Conservation (phyloP, 2,329 filamentous ascomycete species). For the Hawksworthiomyces lignivorus region DNA sequence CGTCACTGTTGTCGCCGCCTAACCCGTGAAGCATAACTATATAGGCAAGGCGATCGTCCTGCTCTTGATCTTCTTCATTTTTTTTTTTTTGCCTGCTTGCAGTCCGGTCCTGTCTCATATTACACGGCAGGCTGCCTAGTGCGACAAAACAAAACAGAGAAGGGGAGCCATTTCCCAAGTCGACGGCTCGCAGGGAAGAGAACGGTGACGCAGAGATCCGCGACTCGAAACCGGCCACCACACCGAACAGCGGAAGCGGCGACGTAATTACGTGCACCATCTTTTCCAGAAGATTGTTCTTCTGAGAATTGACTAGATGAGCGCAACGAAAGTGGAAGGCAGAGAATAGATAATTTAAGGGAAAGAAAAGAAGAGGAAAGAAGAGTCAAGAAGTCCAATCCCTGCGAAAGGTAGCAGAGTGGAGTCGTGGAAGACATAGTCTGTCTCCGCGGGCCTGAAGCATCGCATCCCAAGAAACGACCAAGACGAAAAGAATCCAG, state of each 20-base stretch:
- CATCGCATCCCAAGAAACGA: background rate
- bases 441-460: background rate
- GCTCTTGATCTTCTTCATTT: no score
- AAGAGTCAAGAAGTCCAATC: background rate
- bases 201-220: background rate
- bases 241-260: no score
- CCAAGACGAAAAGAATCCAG: background rate
- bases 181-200: no score
- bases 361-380: background rate
- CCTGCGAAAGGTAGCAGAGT: no score
- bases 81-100: no score
- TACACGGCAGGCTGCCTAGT: no score
- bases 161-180: no score
- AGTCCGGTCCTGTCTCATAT: no score
- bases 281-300: background rate
- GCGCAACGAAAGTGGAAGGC: background rate
- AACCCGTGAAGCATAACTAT: background rate
- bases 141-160: no score
- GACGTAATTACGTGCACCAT: no score
- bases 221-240: slow-evolving; percentile 3
- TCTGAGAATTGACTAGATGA: background rate
- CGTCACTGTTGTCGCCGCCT: background rate
- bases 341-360: background rate
- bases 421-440: background rate
- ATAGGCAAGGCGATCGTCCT: background rate